These are phyloP conservation scores for Triticum monococcum DNA, from an alignment of 176 grass and related monocot genomes.

Conservation along the genomic window DNA sequence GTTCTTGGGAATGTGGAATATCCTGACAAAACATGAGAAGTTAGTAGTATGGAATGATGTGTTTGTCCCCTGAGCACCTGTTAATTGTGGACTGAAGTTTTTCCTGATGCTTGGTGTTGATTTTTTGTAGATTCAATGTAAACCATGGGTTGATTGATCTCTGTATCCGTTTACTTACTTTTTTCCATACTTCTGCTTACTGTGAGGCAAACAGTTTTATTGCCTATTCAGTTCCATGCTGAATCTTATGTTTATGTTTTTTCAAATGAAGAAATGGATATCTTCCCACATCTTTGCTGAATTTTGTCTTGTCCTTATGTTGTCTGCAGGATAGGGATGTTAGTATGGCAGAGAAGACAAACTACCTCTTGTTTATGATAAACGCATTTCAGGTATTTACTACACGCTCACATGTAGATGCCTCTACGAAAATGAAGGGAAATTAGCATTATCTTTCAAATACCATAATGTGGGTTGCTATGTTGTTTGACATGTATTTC, in stretches of 20 bases:
- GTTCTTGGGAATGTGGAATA: neutral
- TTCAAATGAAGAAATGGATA: neutral
- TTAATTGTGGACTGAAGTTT: neutral
- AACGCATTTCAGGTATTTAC: conserved; percentile 86
- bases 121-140: neutral
- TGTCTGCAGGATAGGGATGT: conserved; percentile 62
- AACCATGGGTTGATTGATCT: neutral
- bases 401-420: conserved; percentile 12
- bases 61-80: neutral
- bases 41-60: neutral
- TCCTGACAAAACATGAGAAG: conserved; percentile 8
- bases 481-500: neutral
- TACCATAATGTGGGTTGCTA: conserved; percentile 16
- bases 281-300: conserved; percentile 3
- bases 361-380: conserved; percentile 97
- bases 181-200: neutral
- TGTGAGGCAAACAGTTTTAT: neutral
- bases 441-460: neutral
- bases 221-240: neutral
- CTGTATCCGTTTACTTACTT: neutral
- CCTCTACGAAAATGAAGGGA: neutral
- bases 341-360: conserved; percentile 89
- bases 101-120: neutral
- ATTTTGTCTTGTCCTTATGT: conserved; percentile 10
- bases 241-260: neutral